phyloP scores from a whole-genome alignment of 768 basidiomycete genomes.

The Pleurotus tuoliensis region DNA sequence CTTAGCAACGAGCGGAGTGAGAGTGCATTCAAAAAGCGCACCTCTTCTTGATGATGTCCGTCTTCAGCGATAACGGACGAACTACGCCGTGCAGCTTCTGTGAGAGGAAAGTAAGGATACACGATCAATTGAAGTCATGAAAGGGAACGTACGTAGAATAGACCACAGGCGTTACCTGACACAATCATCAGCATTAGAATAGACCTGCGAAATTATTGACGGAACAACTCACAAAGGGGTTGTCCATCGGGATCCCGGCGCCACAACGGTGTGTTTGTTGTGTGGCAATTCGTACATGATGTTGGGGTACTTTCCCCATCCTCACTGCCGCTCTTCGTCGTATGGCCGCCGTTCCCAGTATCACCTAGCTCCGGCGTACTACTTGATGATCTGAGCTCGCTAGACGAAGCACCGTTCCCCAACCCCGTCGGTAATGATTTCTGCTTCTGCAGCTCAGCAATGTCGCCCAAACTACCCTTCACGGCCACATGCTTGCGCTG shows the following conservation, averaged over 20 bases:
- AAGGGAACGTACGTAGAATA: constrained; percentile 75
- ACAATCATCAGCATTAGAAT: constrained; percentile 8
- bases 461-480: constrained; percentile 36
- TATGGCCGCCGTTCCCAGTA: constrained; percentile 22
- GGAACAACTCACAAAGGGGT: constrained; percentile 66
- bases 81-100: constrained; percentile 97
- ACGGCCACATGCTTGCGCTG: constrained; percentile 63
- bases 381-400: constrained; percentile 48
- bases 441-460: constrained; percentile 51
- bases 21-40: constrained; percentile 23
- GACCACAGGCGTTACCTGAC: constrained; percentile 83
- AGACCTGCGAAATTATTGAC: neutral
- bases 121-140: constrained; percentile 7
- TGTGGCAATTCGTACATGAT: constrained; percentile 91
- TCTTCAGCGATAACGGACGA: constrained; percentile 91
- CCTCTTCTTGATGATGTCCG: constrained; percentile 97
- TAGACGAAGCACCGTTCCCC: constrained; percentile 21
- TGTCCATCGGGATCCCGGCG: constrained; percentile 90
- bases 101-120: constrained; percentile 6
- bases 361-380: constrained; percentile 63
- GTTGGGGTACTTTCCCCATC: constrained; percentile 74
- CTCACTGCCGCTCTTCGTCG: constrained; percentile 44
- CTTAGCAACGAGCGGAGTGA: constrained; percentile 5
- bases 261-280: constrained; percentile 94
- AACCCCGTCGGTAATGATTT: constrained; percentile 31